Percentiles rank a stretch among this genome's conserved stretches.
Evolutionary conservation across 805 yeast genomes (phyloP).

Genomic region (Saturnispora silvae): DNA sequence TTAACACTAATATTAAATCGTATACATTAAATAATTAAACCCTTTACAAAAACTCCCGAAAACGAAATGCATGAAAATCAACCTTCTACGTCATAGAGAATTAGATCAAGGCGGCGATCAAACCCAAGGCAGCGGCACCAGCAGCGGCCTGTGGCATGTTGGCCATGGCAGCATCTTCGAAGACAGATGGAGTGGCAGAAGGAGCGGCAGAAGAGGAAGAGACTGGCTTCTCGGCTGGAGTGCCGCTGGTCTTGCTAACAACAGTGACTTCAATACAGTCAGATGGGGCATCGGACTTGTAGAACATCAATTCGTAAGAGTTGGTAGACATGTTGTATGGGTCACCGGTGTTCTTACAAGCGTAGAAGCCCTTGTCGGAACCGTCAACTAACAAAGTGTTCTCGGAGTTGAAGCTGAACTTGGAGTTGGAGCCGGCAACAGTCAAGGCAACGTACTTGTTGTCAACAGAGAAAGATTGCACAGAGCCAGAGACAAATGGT

Average conservation of each 20-base stretch:
- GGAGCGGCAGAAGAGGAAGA: conserved; percentile 2
- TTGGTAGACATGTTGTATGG: conserved; percentile 31
- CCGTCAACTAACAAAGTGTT: conserved; percentile 25
- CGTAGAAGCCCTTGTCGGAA: conserved; percentile 28
- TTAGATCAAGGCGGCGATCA: conserved; percentile 5
- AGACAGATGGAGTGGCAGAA: background rate
- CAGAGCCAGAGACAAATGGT: conserved; percentile 1
- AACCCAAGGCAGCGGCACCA: conserved; percentile 10
- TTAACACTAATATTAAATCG: too few relatives aligned
- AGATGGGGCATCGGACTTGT: conserved; percentile 18
- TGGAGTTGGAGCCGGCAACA: conserved; percentile 12
- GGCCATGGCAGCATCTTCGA: background rate
- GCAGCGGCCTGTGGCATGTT: conserved; percentile 6
- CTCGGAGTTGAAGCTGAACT: conserved; percentile 13
- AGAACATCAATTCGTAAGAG: conserved; percentile 23
- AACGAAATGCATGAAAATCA: too few relatives aligned
- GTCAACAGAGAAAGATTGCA: conserved; percentile 3
- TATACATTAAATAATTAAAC: too few relatives aligned
- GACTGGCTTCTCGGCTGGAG: background rate
- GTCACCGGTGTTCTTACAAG: conserved; percentile 34
- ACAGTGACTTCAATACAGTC: conserved; percentile 12
- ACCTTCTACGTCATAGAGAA: too few relatives aligned
- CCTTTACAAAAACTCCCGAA: background rate
- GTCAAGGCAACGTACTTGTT: conserved; percentile 10
- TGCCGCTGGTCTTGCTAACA: background rate